Evolutionary conservation across 2,329 filamentous ascomycete species (phyloP), one percentile per base, ranked within the genome.

Genomic region (Penicillium fuscoglaucum): DNA sequence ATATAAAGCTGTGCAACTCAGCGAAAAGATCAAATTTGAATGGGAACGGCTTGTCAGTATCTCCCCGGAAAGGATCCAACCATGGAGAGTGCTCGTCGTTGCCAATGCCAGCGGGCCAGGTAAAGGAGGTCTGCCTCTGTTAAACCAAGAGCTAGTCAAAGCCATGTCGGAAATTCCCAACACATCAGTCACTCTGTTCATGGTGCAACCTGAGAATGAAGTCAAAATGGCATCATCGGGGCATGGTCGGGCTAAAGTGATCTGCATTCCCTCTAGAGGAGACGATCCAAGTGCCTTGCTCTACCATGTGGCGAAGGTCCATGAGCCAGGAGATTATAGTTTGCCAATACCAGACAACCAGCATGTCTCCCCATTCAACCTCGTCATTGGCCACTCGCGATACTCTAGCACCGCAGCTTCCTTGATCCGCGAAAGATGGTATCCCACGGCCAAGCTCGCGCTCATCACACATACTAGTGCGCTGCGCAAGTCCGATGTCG

Each of bases 121-220:
- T n/a, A 52, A 52, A 33, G 49, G 49, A 33, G 49, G 49, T 12
- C 28, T 52, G 13, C 49, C 49, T 15, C n/a, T 52, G 37, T 44
- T 52, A 28, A 52, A 52, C 17, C 37, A 52, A 44, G 49, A 52
- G 43, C 39, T 52, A 24, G 49, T 52, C 37, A 52, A 52, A n/a
- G 49, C 49, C n/a, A 52, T 52, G 19, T 44, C 49, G 28, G 49
- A 43, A 31, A 52, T 52, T 1, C 49, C 49, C 4, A 44, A 33
- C 7, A 9, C 39, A 33, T 43, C 49, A 26, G 49, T 52, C 17
- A 44, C 49, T 8, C 26, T 52, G 5, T 52, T 52, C 6, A 52
- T 52, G 37, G 28, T 52, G 43, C 39, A 51, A 8, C 26, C 37
- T 17, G 26, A 44, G 9, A 31, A 33, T 44, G 39, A 52, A 44